A percentile compares a stretch with the other conserved stretches of the same genome.
phyloP scores from a whole-genome alignment of 2,329 filamentous ascomycete genomes.

The Penicillium corylophilum region DNA sequence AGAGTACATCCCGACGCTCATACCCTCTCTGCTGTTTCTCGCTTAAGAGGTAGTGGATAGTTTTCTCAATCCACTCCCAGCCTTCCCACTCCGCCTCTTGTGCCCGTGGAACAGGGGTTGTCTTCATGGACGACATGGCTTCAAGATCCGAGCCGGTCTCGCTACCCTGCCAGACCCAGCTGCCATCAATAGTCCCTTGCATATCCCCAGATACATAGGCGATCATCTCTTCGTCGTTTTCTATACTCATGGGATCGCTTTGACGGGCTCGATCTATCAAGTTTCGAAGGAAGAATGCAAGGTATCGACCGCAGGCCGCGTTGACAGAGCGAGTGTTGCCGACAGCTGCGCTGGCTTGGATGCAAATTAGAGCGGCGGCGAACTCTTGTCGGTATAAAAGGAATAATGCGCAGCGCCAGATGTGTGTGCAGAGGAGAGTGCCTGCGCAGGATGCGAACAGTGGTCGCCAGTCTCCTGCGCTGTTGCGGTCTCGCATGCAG shows the following conservation, averaged over 20 bases:
- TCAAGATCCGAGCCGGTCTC: constrained; percentile 49
- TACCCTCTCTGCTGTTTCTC: constrained; percentile 39
- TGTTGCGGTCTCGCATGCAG: constrained; percentile 49
- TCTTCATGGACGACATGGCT: constrained; percentile 21
- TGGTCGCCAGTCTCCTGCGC: constrained; percentile 50
- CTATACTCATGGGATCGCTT: constrained; percentile 43
- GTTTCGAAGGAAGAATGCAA: constrained; percentile 74
- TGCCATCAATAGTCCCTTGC: constrained; percentile 72
- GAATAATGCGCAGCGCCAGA: constrained; percentile 83
- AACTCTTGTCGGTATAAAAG: constrained; percentile 73
- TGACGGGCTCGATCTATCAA: constrained; percentile 59
- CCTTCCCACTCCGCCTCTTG: constrained; percentile 71
- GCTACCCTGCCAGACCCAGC: constrained; percentile 77
- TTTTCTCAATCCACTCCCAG: constrained; percentile 72
- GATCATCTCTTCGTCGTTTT: constrained; percentile 81
- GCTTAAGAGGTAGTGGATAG: constrained; percentile 56
- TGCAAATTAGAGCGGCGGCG: constrained; percentile 68
- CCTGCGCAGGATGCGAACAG: constrained; percentile 67
- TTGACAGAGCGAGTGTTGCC: constrained; percentile 71
- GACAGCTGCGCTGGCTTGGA: constrained; percentile 69
- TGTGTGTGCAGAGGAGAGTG: constrained; percentile 73
- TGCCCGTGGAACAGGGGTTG: constrained; percentile 32
- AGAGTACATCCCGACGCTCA: constrained; percentile 11
- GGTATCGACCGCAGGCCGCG: constrained; percentile 73
- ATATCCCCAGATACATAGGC: constrained; percentile 84